A percentile compares a stretch with the other conserved stretches of the same genome.
Evolutionary conservation across 352 stramenopile genomes (phyloP).

Genomic region (Phytophthora pseudosyringae): DNA sequence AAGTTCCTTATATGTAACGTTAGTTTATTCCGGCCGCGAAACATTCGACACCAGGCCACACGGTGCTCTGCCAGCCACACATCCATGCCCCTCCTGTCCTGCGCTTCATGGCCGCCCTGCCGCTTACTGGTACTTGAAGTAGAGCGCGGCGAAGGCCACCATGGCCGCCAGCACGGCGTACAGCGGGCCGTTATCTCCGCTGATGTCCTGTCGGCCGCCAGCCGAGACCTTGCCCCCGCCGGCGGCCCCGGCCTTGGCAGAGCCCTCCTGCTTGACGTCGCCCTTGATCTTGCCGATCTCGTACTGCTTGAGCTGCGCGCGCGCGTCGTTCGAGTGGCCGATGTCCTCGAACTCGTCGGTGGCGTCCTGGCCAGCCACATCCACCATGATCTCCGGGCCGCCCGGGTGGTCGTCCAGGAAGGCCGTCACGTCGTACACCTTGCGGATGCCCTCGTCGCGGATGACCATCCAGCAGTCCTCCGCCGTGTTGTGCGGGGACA

Average conservation of each 20-base stretch:
- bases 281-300: conserved; percentile 92
- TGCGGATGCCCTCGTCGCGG: conserved; percentile 68
- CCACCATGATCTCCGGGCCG: conserved; percentile 97
- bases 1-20: conserved; percentile 43
- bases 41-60: conserved; percentile 1
- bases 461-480: conserved; percentile 91
- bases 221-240: conserved; percentile 29
- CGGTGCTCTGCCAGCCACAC: conserved; percentile 20
- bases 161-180: conserved; percentile 58
- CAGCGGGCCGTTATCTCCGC: conserved; percentile 59
- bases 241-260: conserved; percentile 15
- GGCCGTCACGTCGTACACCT: conserved; percentile 98
- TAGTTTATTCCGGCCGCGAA: conserved; percentile 34
- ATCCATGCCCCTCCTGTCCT: conserved; percentile 9
- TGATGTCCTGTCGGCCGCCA: conserved; percentile 66
- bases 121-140: conserved; percentile 61
- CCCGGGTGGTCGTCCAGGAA: conserved; percentile 99
- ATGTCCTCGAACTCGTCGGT: conserved; percentile 97
- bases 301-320: conserved; percentile 93
- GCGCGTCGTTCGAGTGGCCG: conserved; percentile 97
- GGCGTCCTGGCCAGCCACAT: conserved; percentile 93
- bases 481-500: conserved; percentile 85
- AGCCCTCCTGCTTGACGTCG: conserved; percentile 58
- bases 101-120: background rate
- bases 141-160: conserved; percentile 61